Evolutionary conservation across 768 basidiomycete species (phyloP), one percentile per base, ranked within the genome.

Genomic region (Mycena galopus): DNA sequence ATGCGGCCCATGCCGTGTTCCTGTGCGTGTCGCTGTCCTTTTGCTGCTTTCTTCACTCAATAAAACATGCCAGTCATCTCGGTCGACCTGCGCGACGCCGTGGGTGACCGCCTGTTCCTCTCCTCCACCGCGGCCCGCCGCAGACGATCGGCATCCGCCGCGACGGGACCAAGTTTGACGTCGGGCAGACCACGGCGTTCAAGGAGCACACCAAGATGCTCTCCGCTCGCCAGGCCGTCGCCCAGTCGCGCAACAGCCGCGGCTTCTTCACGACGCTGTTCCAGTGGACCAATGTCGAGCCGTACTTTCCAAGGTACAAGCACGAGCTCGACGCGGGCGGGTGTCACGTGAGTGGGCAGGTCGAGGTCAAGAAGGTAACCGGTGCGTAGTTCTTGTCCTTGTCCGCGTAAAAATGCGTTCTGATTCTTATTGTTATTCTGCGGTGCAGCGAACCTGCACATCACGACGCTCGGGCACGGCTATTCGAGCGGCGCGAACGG

Each of bases 1-100:
- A 98, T n/a, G n/a, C n/a, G n/a, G n/a, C n/a, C n/a, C n/a, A n/a
- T 96, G 89, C 96, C 96, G 3, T 98, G 97, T 83, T 86, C 88
- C 82, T 95, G 96, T 97, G 81, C 82, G 96, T 17, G n/a, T n/a
- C n/a, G n/a, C n/a, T n/a, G n/a, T n/a, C n/a, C n/a, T n/a, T n/a
- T n/a, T n/a, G n/a, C n/a, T n/a, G n/a, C n/a, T n/a, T n/a, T n/a
- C n/a, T n/a, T n/a, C n/a, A n/a, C n/a, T n/a, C n/a, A n/a, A n/a
- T n/a, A n/a, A n/a, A n/a, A 63, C 44, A 62, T 21, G 12, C n/a
- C 73, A 98, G 97, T 88, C 79, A 84, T 99, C 61, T 92, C 90
- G 58, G 93, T 98, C 29, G 97, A 99, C 79, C 80, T 99, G 72
- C 86, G 96, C 69, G 97, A 99, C 80, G 94, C 94, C 0, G 88